phyloP scores from a whole-genome alignment of 2,329 filamentous ascomycete genomes.

The Xylaria sp. region DNA sequence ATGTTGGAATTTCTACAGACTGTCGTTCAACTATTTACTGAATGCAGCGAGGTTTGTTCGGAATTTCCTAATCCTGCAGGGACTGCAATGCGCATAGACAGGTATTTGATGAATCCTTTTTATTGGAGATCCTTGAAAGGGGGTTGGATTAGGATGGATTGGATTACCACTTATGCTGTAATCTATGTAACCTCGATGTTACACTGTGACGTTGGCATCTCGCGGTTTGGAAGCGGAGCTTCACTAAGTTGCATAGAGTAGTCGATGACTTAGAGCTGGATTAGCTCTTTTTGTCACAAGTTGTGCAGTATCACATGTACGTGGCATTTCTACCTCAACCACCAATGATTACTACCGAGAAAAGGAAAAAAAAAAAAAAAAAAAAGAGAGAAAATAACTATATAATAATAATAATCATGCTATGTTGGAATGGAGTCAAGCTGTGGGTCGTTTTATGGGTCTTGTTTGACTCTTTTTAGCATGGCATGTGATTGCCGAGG shows the following conservation, averaged over 20 bases:
- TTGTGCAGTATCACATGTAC: conserved; percentile 23
- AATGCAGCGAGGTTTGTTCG: too few relatives aligned
- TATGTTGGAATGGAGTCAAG: conserved; percentile 13
- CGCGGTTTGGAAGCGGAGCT: background rate
- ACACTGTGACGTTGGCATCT: conserved; percentile 18
- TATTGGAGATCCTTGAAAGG: background rate
- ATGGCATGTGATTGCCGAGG: conserved; percentile 27
- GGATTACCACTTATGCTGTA: background rate
- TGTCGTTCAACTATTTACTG: too few relatives aligned
- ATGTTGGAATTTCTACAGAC: too few relatives aligned
- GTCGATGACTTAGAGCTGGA: background rate
- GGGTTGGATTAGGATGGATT: background rate
- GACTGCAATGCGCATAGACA: too few relatives aligned
- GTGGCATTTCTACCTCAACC: conserved; percentile 2
- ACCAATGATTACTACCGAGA: background rate
- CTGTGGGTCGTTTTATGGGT: conserved; percentile 31
- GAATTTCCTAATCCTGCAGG: too few relatives aligned
- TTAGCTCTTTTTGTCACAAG: background rate
- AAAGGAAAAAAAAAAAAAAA: too few relatives aligned
- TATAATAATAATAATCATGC: too few relatives aligned
- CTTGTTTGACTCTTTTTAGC: background rate
- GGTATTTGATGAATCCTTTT: too few relatives aligned
- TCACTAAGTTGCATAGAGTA: background rate
- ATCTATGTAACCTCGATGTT: background rate
- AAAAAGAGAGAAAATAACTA: background rate